A percentile compares a stretch with the other conserved stretches of the same genome.
phyloP scores from a whole-genome alignment of 768 basidiomycete genomes.

The Suillus spraguei region DNA sequence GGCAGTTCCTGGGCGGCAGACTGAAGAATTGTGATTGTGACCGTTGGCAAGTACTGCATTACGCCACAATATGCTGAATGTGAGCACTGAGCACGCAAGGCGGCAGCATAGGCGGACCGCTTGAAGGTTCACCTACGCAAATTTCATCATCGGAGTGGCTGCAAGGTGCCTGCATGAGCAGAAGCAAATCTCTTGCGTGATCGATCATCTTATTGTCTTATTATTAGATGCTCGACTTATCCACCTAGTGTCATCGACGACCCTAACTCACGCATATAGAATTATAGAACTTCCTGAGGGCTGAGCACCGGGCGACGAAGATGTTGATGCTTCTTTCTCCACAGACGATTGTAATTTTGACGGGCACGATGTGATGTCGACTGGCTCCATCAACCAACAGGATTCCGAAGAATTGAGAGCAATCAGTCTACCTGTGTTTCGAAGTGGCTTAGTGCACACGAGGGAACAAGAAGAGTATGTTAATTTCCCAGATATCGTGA shows the following conservation, averaged over 20 bases:
- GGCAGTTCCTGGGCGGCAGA: conserved; percentile 7
- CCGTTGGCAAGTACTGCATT: conserved; percentile 4
- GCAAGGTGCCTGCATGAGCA: not conserved
- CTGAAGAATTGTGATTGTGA: conserved; percentile 9
- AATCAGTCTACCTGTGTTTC: not conserved
- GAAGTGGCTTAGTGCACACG: not conserved
- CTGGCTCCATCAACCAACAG: too few relatives aligned
- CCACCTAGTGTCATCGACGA: not conserved
- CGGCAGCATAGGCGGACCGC: too few relatives aligned
- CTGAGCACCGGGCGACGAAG: not conserved
- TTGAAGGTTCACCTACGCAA: too few relatives aligned
- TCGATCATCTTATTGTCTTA: conserved; percentile 1
- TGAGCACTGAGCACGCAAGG: not conserved
- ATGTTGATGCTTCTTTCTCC: not conserved
- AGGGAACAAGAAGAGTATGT: not conserved
- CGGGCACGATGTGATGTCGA: not conserved
- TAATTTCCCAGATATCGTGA: not conserved
- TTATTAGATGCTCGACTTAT: conserved; percentile 4
- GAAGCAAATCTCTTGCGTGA: not conserved
- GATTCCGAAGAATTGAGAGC: not conserved
- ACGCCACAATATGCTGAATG: not conserved
- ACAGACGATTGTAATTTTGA: too few relatives aligned
- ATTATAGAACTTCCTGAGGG: not conserved
- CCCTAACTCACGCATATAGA: not conserved
- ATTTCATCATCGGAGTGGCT: not conserved